Conservation (phyloP, 768 basidiomycete species). For the Dendrothele bispora region DNA sequence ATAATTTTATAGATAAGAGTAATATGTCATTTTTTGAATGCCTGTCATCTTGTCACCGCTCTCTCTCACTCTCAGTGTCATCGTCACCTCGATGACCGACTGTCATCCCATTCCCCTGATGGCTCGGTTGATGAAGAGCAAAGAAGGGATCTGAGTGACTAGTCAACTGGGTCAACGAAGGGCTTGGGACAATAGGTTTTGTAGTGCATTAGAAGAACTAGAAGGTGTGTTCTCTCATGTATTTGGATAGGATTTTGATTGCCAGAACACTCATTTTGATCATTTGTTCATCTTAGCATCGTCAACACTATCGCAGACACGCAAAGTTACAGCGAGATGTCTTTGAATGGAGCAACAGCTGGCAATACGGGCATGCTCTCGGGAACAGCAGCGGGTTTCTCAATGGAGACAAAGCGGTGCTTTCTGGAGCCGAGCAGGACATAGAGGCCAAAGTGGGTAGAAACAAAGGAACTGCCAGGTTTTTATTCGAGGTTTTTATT, state of each 20-base stretch:
- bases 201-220: conserved; percentile 69
- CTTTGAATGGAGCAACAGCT: neutral
- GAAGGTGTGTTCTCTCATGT: conserved; percentile 55
- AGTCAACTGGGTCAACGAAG: conserved; percentile 54
- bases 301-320: conserved; percentile 67
- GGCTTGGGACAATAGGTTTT: conserved; percentile 74
- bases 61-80: no score
- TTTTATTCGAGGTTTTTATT: no score
- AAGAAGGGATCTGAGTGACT: conserved; percentile 49
- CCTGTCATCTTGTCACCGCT: no score
- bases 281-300: conserved; percentile 43
- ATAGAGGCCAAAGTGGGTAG: conserved; percentile 57
- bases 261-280: conserved; percentile 5
- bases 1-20: no score
- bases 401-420: conserved; percentile 4
- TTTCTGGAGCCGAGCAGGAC: conserved; percentile 26
- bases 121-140: conserved; percentile 41
- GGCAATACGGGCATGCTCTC: no score
- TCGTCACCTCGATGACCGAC: no score
- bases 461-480: conserved; percentile 83
- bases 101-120: no score
- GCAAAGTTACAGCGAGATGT: conserved; percentile 43
- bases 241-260: no score
- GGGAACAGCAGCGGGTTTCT: no score
- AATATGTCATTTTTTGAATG: no score